phyloP scores from a whole-genome alignment of 73 alveolate species.

The Paramecium biaurelia region DNA sequence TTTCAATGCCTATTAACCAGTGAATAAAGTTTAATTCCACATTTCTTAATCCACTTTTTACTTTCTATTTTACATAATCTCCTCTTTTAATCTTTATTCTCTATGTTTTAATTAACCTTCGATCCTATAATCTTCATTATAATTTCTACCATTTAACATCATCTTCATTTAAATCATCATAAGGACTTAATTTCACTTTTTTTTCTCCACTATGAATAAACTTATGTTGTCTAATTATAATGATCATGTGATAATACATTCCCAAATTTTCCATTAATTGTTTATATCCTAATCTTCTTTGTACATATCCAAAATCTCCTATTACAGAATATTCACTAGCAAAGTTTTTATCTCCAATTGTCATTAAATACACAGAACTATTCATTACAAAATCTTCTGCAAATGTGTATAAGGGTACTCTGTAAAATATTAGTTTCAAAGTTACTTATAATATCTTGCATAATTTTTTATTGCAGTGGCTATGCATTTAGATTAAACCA shows the following conservation, averaged over 20 bases:
- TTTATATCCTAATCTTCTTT: conserved; percentile 27
- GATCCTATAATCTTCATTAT: background rate
- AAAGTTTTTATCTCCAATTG: background rate
- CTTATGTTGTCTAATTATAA: background rate
- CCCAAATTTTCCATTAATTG: background rate
- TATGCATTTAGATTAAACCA: background rate
- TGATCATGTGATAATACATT: background rate
- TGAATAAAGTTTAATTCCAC: background rate
- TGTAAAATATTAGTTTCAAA: background rate
- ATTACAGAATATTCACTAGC: background rate
- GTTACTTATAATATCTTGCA: background rate
- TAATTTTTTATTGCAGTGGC: background rate
- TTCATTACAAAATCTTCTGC: conserved; percentile 26
- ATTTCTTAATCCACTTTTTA: background rate
- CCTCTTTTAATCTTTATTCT: background rate
- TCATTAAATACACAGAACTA: background rate
- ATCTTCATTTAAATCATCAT: conserved; percentile 21
- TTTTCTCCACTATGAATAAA: background rate
- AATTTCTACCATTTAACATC: background rate
- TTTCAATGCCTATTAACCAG: background rate
- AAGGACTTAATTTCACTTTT: conserved; percentile 22
- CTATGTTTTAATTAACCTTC: background rate
- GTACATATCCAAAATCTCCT: conserved; percentile 40
- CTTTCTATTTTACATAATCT: background rate
- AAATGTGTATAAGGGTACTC: background rate